These are phyloP conservation scores for Hericium alpestre DNA, from an alignment of 768 basidiomycete species.

Conservation along the genomic window DNA sequence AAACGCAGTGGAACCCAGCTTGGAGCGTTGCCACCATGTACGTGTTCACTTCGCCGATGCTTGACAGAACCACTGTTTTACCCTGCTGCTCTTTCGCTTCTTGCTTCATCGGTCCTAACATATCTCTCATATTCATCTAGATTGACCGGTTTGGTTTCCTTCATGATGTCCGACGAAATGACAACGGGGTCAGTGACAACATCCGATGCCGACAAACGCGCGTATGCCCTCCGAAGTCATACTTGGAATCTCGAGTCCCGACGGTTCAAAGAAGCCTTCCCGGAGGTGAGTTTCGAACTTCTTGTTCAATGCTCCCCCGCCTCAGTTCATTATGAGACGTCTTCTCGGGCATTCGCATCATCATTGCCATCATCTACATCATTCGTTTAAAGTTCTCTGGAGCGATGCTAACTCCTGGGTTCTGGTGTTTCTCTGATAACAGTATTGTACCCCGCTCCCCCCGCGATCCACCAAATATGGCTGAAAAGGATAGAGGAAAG, in stretches of 20 bases:
- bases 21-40: constrained; percentile 94
- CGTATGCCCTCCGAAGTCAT: constrained; percentile 72
- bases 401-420: constrained; percentile 5
- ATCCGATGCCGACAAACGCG: constrained; percentile 65
- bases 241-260: constrained; percentile 72
- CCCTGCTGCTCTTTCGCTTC: constrained; percentile 1
- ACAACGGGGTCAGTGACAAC: constrained; percentile 89
- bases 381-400: neutral
- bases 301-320: too few species aligned
- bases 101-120: neutral
- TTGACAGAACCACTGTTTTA: constrained; percentile 7
- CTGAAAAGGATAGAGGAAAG: constrained; percentile 59
- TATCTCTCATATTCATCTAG: constrained; percentile 26
- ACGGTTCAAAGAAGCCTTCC: constrained; percentile 81
- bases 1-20: constrained; percentile 78
- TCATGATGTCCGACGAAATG: constrained; percentile 95
- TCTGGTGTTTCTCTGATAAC: constrained; percentile 7
- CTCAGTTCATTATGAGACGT: neutral
- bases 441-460: constrained; percentile 64
- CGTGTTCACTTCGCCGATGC: constrained; percentile 21
- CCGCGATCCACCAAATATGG: constrained; percentile 89
- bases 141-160: constrained; percentile 85
- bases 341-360: neutral
- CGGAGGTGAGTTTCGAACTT: constrained; percentile 51
- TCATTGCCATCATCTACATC: neutral